Conservation (phyloP, 768 basidiomycete species). For the Boletus tomentosulus region DNA sequence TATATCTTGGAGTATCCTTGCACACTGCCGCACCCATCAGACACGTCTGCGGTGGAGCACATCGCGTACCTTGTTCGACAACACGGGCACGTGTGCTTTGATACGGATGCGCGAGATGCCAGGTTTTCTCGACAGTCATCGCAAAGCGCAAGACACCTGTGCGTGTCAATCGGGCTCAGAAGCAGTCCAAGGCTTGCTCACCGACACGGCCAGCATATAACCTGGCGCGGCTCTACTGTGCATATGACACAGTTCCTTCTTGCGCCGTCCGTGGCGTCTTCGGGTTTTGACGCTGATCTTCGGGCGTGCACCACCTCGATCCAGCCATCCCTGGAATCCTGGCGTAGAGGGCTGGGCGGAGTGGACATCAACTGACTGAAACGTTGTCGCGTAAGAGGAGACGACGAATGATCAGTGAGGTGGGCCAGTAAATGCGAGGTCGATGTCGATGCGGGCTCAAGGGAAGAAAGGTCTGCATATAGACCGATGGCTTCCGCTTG, state of each 20-base stretch:
- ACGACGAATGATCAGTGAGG: slow-evolving; percentile 40
- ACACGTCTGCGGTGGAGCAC: neutral
- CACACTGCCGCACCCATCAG: slow-evolving; percentile 21
- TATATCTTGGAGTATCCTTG: slow-evolving; percentile 35
- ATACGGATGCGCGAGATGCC: slow-evolving; percentile 45
- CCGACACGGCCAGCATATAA: slow-evolving; percentile 88
- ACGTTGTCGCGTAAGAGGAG: slow-evolving; percentile 45
- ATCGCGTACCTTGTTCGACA: slow-evolving; percentile 43
- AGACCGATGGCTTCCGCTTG: slow-evolving; percentile 44
- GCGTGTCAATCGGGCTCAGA: neutral
- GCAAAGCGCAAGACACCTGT: slow-evolving; percentile 48
- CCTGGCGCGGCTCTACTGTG: slow-evolving; percentile 58
- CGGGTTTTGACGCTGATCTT: slow-evolving; percentile 22
- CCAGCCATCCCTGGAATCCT: slow-evolving; percentile 24
- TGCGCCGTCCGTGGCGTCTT: slow-evolving; percentile 20
- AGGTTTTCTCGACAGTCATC: slow-evolving; percentile 53
- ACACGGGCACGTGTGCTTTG: slow-evolving; percentile 50
- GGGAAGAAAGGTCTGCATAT: slow-evolving; percentile 51
- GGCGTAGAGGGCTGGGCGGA: slow-evolving; percentile 4
- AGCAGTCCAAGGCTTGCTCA: slow-evolving; percentile 28
- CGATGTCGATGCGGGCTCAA: slow-evolving; percentile 29
- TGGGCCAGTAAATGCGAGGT: slow-evolving; percentile 53
- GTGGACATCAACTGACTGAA: slow-evolving; percentile 38
- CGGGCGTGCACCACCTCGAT: slow-evolving; percentile 28
- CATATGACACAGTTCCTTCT: slow-evolving; percentile 64